Base-by-base conservation (phyloP, 345 rosid species). In the Passiflora organensis region DNA sequence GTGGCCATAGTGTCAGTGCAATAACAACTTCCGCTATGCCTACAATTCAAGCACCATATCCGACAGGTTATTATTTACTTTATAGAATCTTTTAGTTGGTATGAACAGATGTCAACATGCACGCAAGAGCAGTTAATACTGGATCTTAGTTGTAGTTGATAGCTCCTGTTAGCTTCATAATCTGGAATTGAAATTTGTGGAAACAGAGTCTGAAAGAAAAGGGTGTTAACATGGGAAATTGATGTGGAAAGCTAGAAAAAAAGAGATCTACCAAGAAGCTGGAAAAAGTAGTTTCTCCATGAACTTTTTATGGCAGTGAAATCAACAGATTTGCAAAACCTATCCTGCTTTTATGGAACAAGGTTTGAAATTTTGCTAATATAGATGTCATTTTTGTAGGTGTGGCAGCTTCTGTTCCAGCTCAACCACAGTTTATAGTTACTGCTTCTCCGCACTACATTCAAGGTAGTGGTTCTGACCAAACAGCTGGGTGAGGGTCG, bases 391-490 rank as follows among this genome's bases (percentile, higher is more conserved):
- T 28, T 8, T 59, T 63, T 4, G n/a, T 64, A 78, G 86, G 84
- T 60, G 58, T 78, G 10, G 79, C 82, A 6, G 43, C 85, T 21
- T 72, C 75, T 54, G 64, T 75, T 68, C 80, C 85, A 64, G 74
- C 67, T 43, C 96, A 81, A 58, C 76, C 82, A 53, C 96, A 76
- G 38, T 69, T 86, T 63, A 78, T 80, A 47, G 83, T 91, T 48
- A 79, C 85, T 63, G 78, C 82, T 66, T 69, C 96, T 64, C 56
- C 67, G 60, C 89, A 82, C 72, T 82, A 70, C 51, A 71, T 79
- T 73, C 98, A 80, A 57, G 88, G 87, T 65, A 76, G 89, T 41
- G 64, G 84, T 82, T 86, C 98, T 70, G 95, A 84, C 76, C 95
- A 81, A 67, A 76, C 86, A 68, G 59, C 86, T 50, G 93, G 88